Evolutionary conservation across 2,329 filamentous ascomycete genomes (phyloP).

Genomic region (Diaporthe nobilis): DNA sequence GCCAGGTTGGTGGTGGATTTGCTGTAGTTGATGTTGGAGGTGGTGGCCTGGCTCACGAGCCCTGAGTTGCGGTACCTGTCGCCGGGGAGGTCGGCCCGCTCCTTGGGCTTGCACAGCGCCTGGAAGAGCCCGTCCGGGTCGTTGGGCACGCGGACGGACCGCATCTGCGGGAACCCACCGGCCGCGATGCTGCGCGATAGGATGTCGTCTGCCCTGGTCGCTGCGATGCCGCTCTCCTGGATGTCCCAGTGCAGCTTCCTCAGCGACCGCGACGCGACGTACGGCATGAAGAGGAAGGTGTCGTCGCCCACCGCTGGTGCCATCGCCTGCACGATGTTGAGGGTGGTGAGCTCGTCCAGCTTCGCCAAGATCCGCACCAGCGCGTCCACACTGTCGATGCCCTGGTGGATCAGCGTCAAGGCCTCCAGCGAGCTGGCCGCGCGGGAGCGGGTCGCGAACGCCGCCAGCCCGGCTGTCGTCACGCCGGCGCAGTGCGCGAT

Average conservation of each 20-base stretch:
- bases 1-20: neutral
- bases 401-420: slow-evolving; percentile 69
- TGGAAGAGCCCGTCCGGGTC: slow-evolving; percentile 81
- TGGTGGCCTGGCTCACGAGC: slow-evolving; percentile 37
- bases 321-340: slow-evolving; percentile 68
- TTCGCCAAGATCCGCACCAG: slow-evolving; percentile 73
- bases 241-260: slow-evolving; percentile 76
- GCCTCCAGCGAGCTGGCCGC: slow-evolving; percentile 61
- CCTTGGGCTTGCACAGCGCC: slow-evolving; percentile 74
- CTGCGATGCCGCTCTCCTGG: slow-evolving; percentile 57
- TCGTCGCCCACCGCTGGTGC: slow-evolving; percentile 69
- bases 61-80: slow-evolving; percentile 59
- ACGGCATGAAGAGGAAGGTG: slow-evolving; percentile 75
- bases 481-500: slow-evolving; percentile 70
- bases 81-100: slow-evolving; percentile 64
- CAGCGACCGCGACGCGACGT: slow-evolving; percentile 70
- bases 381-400: slow-evolving; percentile 68
- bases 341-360: slow-evolving; percentile 61
- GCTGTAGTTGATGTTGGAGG: neutral
- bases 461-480: slow-evolving; percentile 68
- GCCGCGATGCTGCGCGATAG: slow-evolving; percentile 74
- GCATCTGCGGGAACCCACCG: slow-evolving; percentile 74
- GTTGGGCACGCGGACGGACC: slow-evolving; percentile 72
- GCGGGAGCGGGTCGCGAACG: slow-evolving; percentile 64
- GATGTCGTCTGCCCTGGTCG: slow-evolving; percentile 69